Base-by-base conservation (phyloP, 2,329 filamentous ascomycete species). In the Dryadomyces quercivorus region DNA sequence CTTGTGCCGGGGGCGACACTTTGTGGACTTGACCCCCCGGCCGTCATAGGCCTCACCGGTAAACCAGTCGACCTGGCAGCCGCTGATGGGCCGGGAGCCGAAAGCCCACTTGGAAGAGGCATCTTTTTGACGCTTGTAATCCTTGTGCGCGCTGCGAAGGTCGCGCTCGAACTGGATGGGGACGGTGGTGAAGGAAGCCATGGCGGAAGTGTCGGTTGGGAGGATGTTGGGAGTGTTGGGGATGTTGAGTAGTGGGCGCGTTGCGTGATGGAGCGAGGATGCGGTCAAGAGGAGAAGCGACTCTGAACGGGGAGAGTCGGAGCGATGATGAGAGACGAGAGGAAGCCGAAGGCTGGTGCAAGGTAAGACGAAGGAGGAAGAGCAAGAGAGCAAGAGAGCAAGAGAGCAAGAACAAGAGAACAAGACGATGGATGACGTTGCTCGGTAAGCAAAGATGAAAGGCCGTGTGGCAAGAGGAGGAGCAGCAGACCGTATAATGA, bases 101-200 rank as follows among this genome's bases (percentile, higher is more conserved):
- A 66, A 63, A 9, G 67, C 63, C 73, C 73, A 75, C 62, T 75
- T 75, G 55, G 63, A 59, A 20, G 58, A 60, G 5, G 66, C 66
- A 60, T 74, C 70, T 64, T 74, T 74, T 63, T 58, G 60, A 54
- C 72, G 70, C 65, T 74, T 74, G 59, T 64, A 67, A 61, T 72
- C 71, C 56, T 68, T 68, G 57, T 67, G 63, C 52, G 64, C 66
- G 63, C 70, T 69, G 64, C 73, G 72, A 42, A 75, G 60, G 61
- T 75, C 73, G 55, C 72, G 71, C 58, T 69, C 65, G 57, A 60
- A 63, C 58, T 67, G 63, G 36, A 58, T 52, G 5, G 61, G 58
- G 20, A 38, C 9, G 16, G 56, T 54, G 31, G 64, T 47, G 31
- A 54, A 53, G 18, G 54, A 44, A 49, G 57, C 51, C 53, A 55